A percentile compares a stretch with the other conserved stretches of the same genome.
Conservation (phyloP, 495 filamentous ascomycete genomes). For the Viridothelium virens region DNA sequence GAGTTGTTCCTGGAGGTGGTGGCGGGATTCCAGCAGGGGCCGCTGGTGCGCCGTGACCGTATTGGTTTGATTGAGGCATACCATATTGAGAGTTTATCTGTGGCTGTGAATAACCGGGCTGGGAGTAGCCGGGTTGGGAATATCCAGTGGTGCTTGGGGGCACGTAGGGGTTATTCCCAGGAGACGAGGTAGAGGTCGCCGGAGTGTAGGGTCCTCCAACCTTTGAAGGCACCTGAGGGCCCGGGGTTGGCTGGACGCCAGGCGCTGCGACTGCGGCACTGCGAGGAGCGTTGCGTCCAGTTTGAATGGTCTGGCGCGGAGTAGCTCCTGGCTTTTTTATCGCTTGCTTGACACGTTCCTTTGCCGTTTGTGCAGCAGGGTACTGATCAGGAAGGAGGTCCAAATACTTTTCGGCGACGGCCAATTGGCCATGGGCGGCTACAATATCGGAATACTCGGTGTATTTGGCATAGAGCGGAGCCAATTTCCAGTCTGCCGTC, state of each 20-base stretch:
- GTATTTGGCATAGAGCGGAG: constrained; percentile 85
- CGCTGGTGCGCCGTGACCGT: constrained; percentile 10
- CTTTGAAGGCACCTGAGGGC: background rate
- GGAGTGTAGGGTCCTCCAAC: constrained; percentile 13
- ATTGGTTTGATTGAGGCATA: constrained; percentile 13
- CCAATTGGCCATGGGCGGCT: constrained; percentile 78
- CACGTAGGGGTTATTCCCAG: constrained; percentile 23
- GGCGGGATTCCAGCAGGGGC: constrained; percentile 43
- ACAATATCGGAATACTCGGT: constrained; percentile 94
- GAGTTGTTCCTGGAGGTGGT: constrained; percentile 22
- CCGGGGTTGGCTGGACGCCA: background rate
- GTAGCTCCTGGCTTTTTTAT: constrained; percentile 55
- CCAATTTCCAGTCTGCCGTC: constrained; percentile 80
- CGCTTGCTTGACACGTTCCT: constrained; percentile 78
- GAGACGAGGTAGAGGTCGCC: constrained; percentile 17
- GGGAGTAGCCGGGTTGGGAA: background rate
- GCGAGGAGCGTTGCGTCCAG: constrained; percentile 21
- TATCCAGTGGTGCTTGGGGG: constrained; percentile 18
- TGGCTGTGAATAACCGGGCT: constrained; percentile 2
- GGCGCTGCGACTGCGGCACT: constrained; percentile 5
- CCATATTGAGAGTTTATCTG: background rate
- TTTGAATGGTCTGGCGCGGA: constrained; percentile 11
- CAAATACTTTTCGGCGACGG: constrained; percentile 83
- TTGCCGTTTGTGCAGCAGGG: constrained; percentile 79
- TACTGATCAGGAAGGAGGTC: constrained; percentile 79